These are phyloP conservation scores for Aureobasidium musti DNA, from an alignment of 2,329 filamentous ascomycete genomes.

Conservation along the genomic window DNA sequence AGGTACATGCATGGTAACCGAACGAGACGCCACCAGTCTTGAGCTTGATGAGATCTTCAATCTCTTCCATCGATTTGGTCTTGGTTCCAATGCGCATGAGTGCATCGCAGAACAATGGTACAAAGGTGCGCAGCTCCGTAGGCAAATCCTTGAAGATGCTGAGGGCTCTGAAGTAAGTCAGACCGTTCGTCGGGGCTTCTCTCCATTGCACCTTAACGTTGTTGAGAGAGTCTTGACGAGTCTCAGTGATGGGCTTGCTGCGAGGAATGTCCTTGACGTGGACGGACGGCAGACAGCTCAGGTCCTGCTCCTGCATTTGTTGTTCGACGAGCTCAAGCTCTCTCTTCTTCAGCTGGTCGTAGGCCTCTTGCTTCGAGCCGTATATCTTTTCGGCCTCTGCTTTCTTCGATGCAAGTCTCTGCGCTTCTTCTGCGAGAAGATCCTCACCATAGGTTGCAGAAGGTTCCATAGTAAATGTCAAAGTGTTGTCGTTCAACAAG, in stretches of 20 bases:
- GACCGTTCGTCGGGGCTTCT: constrained; percentile 88
- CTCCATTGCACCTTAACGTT: constrained; percentile 80
- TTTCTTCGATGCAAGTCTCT: constrained; percentile 74
- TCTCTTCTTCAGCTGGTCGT: constrained; percentile 69
- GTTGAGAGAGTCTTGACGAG: constrained; percentile 59
- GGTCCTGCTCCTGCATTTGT: constrained; percentile 60
- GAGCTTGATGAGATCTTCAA: constrained; percentile 93
- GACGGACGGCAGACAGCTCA: constrained; percentile 85
- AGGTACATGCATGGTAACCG: constrained; percentile 79
- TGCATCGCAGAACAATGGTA: constrained; percentile 88
- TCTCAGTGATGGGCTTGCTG: constrained; percentile 71
- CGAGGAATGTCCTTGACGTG: constrained; percentile 87
- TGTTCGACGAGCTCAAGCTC: constrained; percentile 79
- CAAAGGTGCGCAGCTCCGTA: constrained; percentile 77
- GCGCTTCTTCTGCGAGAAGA: constrained; percentile 73
- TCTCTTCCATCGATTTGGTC: constrained; percentile 84
- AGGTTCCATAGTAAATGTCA: constrained; percentile 94
- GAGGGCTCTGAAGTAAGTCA: constrained; percentile 93
- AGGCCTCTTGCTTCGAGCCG: constrained; percentile 70
- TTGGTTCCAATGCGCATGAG: constrained; percentile 93
- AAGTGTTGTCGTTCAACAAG: constrained; percentile 77
- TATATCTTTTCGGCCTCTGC: constrained; percentile 66
- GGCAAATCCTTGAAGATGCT: constrained; percentile 77
- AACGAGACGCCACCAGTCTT: constrained; percentile 91
- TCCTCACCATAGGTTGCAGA: constrained; percentile 73